These are phyloP conservation scores for Melocanna baccifera DNA, from an alignment of 176 grass and related monocot genomes.

Conservation along the genomic window DNA sequence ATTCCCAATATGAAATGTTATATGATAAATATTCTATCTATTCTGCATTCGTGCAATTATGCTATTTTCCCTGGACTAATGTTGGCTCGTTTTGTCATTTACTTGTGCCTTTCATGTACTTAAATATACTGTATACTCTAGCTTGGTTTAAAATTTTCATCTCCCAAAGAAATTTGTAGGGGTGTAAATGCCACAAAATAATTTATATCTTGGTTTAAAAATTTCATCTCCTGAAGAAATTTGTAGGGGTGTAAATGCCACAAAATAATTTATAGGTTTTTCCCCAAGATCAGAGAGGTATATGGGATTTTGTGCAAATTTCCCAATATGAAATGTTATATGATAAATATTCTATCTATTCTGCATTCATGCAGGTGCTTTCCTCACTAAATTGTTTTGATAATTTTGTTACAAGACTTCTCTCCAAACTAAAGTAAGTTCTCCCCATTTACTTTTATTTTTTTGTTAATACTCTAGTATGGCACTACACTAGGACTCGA, in stretches of 20 bases:
- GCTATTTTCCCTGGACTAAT: neutral
- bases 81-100: conserved; percentile 22
- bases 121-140: conserved; percentile 23
- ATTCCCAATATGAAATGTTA: neutral
- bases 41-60: conserved; percentile 36
- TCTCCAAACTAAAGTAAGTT: conserved; percentile 80
- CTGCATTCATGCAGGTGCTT: conserved; percentile 57
- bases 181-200: neutral
- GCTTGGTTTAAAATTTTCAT: neutral
- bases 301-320: neutral
- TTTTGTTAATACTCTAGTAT: conserved; percentile 22
- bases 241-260: neutral
- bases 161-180: neutral
- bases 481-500: conserved; percentile 17
- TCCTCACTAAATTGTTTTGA: conserved; percentile 77
- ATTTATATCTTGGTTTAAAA: neutral
- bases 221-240: neutral
- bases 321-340: neutral
- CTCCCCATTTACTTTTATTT: conserved; percentile 1
- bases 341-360: conserved; percentile 8
- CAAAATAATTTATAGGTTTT: neutral
- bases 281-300: neutral
- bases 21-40: neutral
- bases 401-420: conserved; percentile 64
- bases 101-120: conserved; percentile 7